Base-by-base conservation (phyloP, 202 grass and related monocot species). In the Thinopyrum obtusiflorum region DNA sequence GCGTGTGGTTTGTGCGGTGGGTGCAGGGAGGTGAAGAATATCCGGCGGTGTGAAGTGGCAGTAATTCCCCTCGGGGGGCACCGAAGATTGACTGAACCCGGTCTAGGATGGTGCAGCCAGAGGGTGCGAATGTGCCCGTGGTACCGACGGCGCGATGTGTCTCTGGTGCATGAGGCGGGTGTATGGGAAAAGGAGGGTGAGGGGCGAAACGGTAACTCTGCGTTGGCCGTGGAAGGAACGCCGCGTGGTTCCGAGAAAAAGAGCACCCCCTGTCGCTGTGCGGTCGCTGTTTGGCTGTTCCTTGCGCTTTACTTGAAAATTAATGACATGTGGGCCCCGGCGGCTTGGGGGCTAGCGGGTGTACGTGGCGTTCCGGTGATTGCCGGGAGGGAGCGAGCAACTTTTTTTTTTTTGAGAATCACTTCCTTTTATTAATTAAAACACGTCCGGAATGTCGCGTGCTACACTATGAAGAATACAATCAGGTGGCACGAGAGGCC, bases 151-250 rank as follows among this genome's bases (percentile, higher is more conserved):
- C 10, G 4, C 0, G 49, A 62, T 31, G 1, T 42, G 6, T 4
- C 14, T 26, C 5, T 0, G 70, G 83, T 64, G 10, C 51, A 57
- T 82, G 78, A 57, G 21, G 11, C 9, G 3, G 70, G 87, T 53
- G 71, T 62, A 86, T 68, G 69, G 80, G 9, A 2, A 0, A 1
- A 0, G 4, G 27, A 13, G 1, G 1, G 23, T 29, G n/a, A 80
- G 80, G 88, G 84, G 84, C 28, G 75, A 68, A 61, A 69, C 15
- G 61, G 84, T 87, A 80, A 86, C 26, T 37, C 60, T 15, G 5
- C 7, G 8, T 29, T 29, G 42, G 71, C 71, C 42, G 61, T 12
- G 80, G 68, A 61, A 61, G 21, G 40, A 64, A 69, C 42, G 61
- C 80, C 84, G 74, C 88, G 80, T 83, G 49, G 64, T 39, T 72